Percentiles rank a stretch among this genome's conserved stretches.
Conservation (phyloP, 805 yeast species). For the Candida khao-thaluensis region DNA sequence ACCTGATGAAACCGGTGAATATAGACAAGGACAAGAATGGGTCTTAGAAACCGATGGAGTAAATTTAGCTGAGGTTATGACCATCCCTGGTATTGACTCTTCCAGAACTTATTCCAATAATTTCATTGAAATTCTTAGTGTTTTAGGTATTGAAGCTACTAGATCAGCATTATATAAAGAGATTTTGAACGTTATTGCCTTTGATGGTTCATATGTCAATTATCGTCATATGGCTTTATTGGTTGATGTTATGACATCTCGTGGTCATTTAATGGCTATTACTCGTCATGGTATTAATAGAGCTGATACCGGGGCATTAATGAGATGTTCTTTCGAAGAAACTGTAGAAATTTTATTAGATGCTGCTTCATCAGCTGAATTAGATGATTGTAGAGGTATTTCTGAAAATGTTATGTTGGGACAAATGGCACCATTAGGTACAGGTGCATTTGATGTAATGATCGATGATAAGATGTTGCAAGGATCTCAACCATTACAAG, state of each 20-base stretch:
- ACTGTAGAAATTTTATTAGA: constrained; percentile 96
- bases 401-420: constrained; percentile 97
- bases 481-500: constrained; percentile 45
- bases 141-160: constrained; percentile 97
- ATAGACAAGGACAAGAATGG: constrained; percentile 90
- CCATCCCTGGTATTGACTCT: constrained; percentile 92
- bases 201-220: constrained; percentile 99
- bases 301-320: constrained; percentile 97
- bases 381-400: constrained; percentile 98
- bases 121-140: constrained; percentile 91
- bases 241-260: constrained; percentile 97
- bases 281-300: constrained; percentile 99
- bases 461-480: constrained; percentile 86
- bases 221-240: constrained; percentile 97
- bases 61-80: constrained; percentile 90
- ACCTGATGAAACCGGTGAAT: constrained; percentile 84
- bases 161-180: constrained; percentile 92
- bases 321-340: constrained; percentile 99
- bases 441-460: constrained; percentile 96
- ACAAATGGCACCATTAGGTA: constrained; percentile 97
- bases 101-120: constrained; percentile 91
- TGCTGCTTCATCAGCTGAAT: constrained; percentile 97
- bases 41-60: constrained; percentile 99
- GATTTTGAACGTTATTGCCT: constrained; percentile 94
- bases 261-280: constrained; percentile 97